Evolutionary conservation across 345 rosid species (phyloP).

Genomic region (Populus deltoides): DNA sequence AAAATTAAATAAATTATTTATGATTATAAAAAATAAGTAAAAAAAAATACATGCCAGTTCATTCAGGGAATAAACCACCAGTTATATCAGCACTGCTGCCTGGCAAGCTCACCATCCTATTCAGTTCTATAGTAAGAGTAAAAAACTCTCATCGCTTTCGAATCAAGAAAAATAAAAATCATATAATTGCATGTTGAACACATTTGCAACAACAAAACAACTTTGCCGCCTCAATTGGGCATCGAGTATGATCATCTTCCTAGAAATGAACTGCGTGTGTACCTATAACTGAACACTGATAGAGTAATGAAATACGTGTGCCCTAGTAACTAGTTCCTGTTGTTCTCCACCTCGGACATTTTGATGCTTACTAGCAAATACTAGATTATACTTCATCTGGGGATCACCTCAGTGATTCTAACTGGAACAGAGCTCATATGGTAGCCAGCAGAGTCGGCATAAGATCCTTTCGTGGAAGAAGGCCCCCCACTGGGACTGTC

Average conservation of each 20-base stretch:
- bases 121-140: background rate
- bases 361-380: background rate
- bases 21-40: no score
- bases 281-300: background rate
- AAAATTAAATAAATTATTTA: no score
- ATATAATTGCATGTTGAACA: background rate
- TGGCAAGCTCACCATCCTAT: background rate
- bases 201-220: background rate
- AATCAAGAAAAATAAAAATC: background rate
- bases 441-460: constrained; percentile 26
- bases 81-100: background rate
- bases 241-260: background rate
- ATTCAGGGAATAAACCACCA: no score
- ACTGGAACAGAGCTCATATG: constrained; percentile 50
- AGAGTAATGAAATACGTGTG: background rate
- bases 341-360: background rate
- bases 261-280: background rate
- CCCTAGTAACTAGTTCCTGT: background rate
- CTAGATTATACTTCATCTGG: constrained; percentile 39
- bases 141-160: background rate
- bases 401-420: constrained; percentile 52
- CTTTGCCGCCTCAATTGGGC: background rate
- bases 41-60: no score
- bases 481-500: constrained; percentile 10
- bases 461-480: constrained; percentile 31